Base-by-base conservation (phyloP, 1,284 basidiomycete genomes). In the Sphaerobolus stellatus region DNA sequence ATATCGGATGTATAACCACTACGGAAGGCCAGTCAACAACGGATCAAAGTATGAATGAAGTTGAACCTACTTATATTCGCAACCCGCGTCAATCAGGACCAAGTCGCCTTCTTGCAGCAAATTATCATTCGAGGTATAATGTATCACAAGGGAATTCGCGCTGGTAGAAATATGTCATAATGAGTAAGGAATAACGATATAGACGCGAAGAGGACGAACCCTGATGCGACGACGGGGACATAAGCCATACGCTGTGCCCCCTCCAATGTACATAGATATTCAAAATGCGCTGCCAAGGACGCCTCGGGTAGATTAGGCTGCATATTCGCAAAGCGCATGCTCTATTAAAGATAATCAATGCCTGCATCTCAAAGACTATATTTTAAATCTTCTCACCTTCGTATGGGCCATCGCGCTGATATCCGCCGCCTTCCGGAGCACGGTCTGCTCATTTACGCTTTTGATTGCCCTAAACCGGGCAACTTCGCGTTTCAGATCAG, bases 1-100 rank as follows among this genome's bases (percentile, higher is more conserved):
- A 99, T 98, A 69, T 99, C 96, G 40, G 92, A 94, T 2, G 94
- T 93, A 66, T 99, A 99, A 48, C 92, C 92, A 60, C 90, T 93
- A 34, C 56, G 62, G 57, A 68, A 71, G 48, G 64, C n/a, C n/a
- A n/a, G n/a, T n/a, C 6, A 38, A 16, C 30, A 33, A 18, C 31
- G 52, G 27, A 68, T 64, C 54, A 38, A 13, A 18, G 40, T 59
- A 18, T 31, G 48, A 54, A 48, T 28, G 11, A 24, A 41, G 50
- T 28, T 36, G 13, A 46, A 68, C 86, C 57, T 66, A 92, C 85
- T 91, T 86, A 70, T 85, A 88, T 78, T 94, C 93, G 64, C 91
- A 93, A 31, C 88, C 93, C 1, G 94, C 94, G 61, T 98, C 94
- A 54, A 97, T 83, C 7, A 97, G 76, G 5, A 97, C 78, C 59